Evolutionary conservation across 192 early-diverging fungal genomes (phyloP).

Genomic region (Rhizoclosmatium sp.): DNA sequence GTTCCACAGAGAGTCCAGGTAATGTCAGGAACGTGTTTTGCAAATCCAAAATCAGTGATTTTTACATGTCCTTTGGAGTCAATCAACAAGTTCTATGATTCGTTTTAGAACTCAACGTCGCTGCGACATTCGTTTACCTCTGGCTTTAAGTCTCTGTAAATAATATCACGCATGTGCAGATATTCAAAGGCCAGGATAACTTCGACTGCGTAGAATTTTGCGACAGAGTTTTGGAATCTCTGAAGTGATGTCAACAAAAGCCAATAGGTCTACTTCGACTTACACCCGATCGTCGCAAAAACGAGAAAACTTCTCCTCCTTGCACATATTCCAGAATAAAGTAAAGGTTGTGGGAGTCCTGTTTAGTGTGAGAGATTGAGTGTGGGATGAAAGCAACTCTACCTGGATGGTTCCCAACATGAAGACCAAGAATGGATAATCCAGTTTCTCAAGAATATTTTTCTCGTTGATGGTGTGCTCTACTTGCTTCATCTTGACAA

Average conservation of each 20-base stretch:
- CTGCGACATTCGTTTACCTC: conserved; percentile 49
- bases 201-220: conserved; percentile 90
- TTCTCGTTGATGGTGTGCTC: conserved; percentile 99
- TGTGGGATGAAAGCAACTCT: background rate
- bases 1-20: conserved; percentile 90
- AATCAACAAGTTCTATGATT: conserved; percentile 70
- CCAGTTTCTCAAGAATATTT: conserved; percentile 85
- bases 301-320: conserved; percentile 97
- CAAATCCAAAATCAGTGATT: conserved; percentile 87
- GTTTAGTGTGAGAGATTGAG: conserved; percentile 38
- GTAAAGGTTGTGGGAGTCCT: conserved; percentile 91
- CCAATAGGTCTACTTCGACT: conserved; percentile 12
- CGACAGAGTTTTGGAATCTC: conserved; percentile 87
- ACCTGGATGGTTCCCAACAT: conserved; percentile 86
- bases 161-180: conserved; percentile 83
- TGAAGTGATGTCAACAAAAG: conserved; percentile 38
- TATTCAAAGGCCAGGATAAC: conserved; percentile 90
- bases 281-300: conserved; percentile 85
- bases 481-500: conserved; percentile 94
- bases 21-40: conserved; percentile 81
- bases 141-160: conserved; percentile 93
- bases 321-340: conserved; percentile 96
- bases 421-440: conserved; percentile 90
- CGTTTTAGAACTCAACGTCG: background rate
- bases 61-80: conserved; percentile 83